Base-by-base conservation (phyloP, 2,329 filamentous ascomycete genomes). In the Zarea fungicola region DNA sequence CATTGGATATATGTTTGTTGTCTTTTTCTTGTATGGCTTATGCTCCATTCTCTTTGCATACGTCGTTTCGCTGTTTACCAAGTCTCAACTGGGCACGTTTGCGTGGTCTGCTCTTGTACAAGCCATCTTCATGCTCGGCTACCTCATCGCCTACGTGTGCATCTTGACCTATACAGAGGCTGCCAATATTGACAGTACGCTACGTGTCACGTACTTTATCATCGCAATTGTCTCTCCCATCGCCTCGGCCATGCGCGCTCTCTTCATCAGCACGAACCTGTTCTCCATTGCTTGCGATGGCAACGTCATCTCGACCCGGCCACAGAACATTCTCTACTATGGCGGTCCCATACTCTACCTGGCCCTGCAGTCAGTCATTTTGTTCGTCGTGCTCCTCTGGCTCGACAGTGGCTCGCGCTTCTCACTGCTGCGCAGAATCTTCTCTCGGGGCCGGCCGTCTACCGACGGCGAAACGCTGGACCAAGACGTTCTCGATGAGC, bases 311-410 rank as follows among this genome's bases (percentile, higher is more conserved):
- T 80, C 83, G 1, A 70, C 74, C 1, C 84, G 88, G 55, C 87
- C 90, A 0, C 85, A 81, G 6, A 80, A 76, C 4, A 80, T 96
- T 26, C 75, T 76, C 1, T 78, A 85, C 23, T 96, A 90, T 58
- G 91, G 91, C 25, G 88, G 87, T 0, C 89, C 89, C 0, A 92
- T 96, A 29, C 65, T 93, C 0, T 96, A 95, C 63, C 77, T 96
- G 2, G 76, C 89, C 42, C 41, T 90, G 0, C 91, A 96, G 61
- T 80, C 81, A 0, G 63, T 88, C 21, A 51, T 88, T 14, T 72
- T 93, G 1, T 90, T 95, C 55, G 71, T 75, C 0, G 65, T 90
- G 13, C 73, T 96, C 0, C 73, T 96, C 13, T 92, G 85, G 84
- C 78, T 85, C 60, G 91, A 96, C 60, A 84, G 85, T 48, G 89